Conservation (phyloP, 2,329 filamentous ascomycete genomes). For the Epichloe scottii region DNA sequence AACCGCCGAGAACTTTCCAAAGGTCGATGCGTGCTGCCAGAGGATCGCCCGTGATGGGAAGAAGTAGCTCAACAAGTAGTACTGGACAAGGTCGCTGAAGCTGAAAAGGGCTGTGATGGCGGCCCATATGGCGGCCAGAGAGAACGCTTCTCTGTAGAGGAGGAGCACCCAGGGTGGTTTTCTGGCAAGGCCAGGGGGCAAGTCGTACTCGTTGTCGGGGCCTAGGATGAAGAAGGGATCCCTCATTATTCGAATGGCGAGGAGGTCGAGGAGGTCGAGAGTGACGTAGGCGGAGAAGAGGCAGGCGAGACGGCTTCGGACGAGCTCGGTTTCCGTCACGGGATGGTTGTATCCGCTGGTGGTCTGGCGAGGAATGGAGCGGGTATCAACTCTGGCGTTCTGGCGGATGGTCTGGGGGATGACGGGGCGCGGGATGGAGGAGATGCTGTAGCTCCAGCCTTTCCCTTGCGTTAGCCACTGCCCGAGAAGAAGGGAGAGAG, state of each 20-base stretch:
- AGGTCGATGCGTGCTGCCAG: slow-evolving; percentile 41
- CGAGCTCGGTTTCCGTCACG: slow-evolving; percentile 29
- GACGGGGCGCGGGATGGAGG: slow-evolving; percentile 34
- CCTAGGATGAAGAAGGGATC: slow-evolving; percentile 67
- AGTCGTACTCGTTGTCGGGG: slow-evolving; percentile 20
- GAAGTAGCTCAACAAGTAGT: slow-evolving; percentile 33
- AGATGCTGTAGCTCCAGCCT: slow-evolving; percentile 47
- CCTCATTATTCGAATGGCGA: slow-evolving; percentile 55
- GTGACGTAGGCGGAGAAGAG: slow-evolving; percentile 49
- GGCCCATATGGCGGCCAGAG: slow-evolving; percentile 41
- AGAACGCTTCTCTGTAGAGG: slow-evolving; percentile 43
- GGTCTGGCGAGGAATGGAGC: slow-evolving; percentile 28
- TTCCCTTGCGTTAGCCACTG: background rate
- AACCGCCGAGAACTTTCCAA: slow-evolving; percentile 42
- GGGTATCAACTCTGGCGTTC: slow-evolving; percentile 27
- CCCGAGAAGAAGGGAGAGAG: background rate
- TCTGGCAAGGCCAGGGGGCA: slow-evolving; percentile 29
- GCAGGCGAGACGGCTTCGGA: slow-evolving; percentile 30
- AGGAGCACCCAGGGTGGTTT: slow-evolving; percentile 34
- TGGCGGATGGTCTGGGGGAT: slow-evolving; percentile 21
- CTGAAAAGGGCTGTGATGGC: slow-evolving; percentile 51
- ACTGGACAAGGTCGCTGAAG: slow-evolving; percentile 45
- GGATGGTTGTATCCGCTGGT: slow-evolving; percentile 33
- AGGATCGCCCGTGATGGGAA: slow-evolving; percentile 38
- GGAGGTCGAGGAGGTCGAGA: slow-evolving; percentile 58